Base-by-base conservation (phyloP, 2,329 filamentous ascomycete species). In the Trichoderma lentiforme region DNA sequence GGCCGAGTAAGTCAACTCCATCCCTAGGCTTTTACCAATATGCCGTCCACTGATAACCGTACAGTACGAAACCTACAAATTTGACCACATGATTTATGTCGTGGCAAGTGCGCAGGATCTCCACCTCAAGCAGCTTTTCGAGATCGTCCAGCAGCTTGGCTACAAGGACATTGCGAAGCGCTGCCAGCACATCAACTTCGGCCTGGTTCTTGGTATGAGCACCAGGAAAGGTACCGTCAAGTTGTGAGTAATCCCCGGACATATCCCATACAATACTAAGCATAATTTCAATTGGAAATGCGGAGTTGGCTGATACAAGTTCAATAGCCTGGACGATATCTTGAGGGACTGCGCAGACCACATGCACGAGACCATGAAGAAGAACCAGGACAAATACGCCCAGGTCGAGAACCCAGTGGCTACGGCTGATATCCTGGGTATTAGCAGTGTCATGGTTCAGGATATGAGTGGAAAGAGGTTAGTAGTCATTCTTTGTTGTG, bases 321-420 rank as follows among this genome's bases (percentile, higher is more conserved):
- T 30, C 28, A 68, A 58, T 26, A 74, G 73, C 83, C 79, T 89
- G 53, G 86, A 80, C 30, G 78, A 80, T 8, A 80, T 80, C 32
- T 76, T 80, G 39, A 75, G 80, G 18, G 92, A 95, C 76, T 94
- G 97, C 8, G 91, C 90, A 77, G 95, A 98, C 70, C 93, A 95
- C 83, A 99, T 99, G 96, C 95, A 98, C 86, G 93, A 97, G 73
- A 93, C 97, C 66, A 99, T 99, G 96, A 90, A 86, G 82, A 92
- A 92, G 84, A 98, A 98, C 81, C 87, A 92, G 77, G 86, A 88
- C 79, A 99, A 99, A 86, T 99, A 98, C 82, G 84, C 90, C 71
- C 94, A 98, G 82, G 91, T 99, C 24, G 92, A 91, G 78, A 86
- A 98, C 81, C 95, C 95, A 0, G 90, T 90, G 70, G 88, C 89